These are phyloP conservation scores for Curvularia lunata DNA, from an alignment of 2,329 filamentous ascomycete genomes.

Conservation along the genomic window DNA sequence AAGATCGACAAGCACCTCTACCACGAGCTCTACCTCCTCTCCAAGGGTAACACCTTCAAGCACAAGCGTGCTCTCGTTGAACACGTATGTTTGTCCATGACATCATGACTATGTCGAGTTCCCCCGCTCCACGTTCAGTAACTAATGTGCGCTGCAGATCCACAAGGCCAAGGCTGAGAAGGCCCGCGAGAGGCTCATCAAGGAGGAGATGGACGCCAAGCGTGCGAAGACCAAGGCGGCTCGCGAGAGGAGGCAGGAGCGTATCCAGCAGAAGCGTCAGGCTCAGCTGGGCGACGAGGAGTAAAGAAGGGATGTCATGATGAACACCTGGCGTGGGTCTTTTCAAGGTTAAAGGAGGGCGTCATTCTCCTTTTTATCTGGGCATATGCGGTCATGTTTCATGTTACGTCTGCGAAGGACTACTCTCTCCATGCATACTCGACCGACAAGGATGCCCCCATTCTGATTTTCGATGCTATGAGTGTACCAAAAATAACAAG, in stretches of 20 bases:
- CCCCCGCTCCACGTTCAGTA: conserved; percentile 21
- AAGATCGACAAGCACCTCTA: conserved; percentile 99
- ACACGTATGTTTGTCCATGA: conserved; percentile 78
- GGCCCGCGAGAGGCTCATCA: conserved; percentile 90
- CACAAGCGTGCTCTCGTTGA: conserved; percentile 99
- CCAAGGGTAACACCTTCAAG: conserved; percentile 99
- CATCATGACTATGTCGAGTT: conserved; percentile 43
- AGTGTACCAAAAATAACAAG: conserved; percentile 43
- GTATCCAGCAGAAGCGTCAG: conserved; percentile 87
- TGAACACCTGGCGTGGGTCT: conserved; percentile 52
- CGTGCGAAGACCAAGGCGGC: conserved; percentile 99
- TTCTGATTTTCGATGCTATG: conserved; percentile 45
- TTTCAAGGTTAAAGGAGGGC: conserved; percentile 50
- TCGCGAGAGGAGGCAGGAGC: conserved; percentile 96
- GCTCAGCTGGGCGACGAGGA: conserved; percentile 76
- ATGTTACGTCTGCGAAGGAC: conserved; percentile 52
- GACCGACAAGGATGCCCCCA: conserved; percentile 43
- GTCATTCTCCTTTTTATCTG: conserved; percentile 50
- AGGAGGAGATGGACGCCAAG: conserved; percentile 99
- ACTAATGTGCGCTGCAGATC: conserved; percentile 68
- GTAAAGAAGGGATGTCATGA: conserved; percentile 47
- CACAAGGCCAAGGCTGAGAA: conserved; percentile 99
- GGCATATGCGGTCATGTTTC: conserved; percentile 54
- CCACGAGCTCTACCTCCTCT: conserved; percentile 99
- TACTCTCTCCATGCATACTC: conserved; percentile 47